Evolutionary conservation across 495 filamentous ascomycete species (phyloP).

Genomic region (Articulospora tetracladia): DNA sequence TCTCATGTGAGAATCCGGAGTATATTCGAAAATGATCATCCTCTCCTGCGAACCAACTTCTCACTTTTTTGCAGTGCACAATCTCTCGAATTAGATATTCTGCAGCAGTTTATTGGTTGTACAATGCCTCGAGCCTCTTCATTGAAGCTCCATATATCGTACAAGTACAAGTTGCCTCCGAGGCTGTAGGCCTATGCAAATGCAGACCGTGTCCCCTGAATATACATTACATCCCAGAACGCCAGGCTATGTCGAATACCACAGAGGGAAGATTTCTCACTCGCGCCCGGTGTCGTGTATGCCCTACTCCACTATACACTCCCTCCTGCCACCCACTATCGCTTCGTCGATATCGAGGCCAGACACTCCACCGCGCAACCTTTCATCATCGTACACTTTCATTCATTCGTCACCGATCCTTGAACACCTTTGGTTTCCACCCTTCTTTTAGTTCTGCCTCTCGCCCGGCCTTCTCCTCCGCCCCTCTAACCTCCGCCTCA

Average conservation of each 20-base stretch:
- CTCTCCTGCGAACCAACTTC: too few species aligned
- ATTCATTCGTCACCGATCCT: constrained; percentile 59
- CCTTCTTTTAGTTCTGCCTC: constrained; percentile 73
- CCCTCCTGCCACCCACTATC: not conserved
- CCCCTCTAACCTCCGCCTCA: constrained; percentile 69
- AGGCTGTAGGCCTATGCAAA: constrained; percentile 15
- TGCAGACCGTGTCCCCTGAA: constrained; percentile 13
- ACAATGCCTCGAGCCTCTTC: not conserved
- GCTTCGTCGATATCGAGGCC: not conserved
- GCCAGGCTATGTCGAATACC: constrained; percentile 30
- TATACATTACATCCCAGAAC: constrained; percentile 26
- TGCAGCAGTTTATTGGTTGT: too few species aligned
- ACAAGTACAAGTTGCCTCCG: not conserved
- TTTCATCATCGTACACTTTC: constrained; percentile 10
- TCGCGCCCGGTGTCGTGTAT: constrained; percentile 13
- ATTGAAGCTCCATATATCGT: not conserved
- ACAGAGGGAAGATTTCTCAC: constrained; percentile 29
- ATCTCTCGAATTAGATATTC: too few species aligned
- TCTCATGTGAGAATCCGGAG: too few species aligned
- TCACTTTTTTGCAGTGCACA: too few species aligned
- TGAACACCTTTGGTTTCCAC: constrained; percentile 93
- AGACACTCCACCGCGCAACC: constrained; percentile 7
- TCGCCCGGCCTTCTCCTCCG: constrained; percentile 44
- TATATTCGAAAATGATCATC: too few species aligned
- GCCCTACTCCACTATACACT: not conserved